Conservation (phyloP, 23 red algal genomes). For the Gracilaria domingensis region DNA sequence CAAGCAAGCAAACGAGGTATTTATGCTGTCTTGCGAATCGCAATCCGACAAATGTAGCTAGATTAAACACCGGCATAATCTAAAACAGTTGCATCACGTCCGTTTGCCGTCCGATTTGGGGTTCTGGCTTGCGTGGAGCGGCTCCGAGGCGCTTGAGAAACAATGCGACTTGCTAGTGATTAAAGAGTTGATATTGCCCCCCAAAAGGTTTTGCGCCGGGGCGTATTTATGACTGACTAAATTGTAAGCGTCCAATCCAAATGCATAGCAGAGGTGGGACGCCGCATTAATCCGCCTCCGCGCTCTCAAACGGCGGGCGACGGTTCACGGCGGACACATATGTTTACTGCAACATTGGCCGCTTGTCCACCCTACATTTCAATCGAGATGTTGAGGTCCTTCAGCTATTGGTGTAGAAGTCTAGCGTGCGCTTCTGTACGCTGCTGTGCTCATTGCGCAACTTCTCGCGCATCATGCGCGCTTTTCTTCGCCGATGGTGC, state of each 20-base stretch:
- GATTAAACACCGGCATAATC: too few species aligned
- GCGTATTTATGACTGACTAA: too few species aligned
- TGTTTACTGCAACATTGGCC: neutral
- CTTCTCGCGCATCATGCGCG: neutral
- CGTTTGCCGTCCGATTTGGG: too few species aligned
- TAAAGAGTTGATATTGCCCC: too few species aligned
- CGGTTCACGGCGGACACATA: neutral
- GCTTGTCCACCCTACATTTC: neutral
- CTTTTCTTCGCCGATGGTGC: conserved; percentile 15
- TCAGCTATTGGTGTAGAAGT: conserved; percentile 7
- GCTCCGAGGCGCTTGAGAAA: too few species aligned
- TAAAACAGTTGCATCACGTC: too few species aligned
- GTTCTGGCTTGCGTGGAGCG: too few species aligned
- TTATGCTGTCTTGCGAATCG: too few species aligned
- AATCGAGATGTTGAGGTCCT: conserved; percentile 7
- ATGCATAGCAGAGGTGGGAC: conserved; percentile 8
- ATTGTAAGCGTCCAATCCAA: conserved; percentile 13
- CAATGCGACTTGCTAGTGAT: too few species aligned
- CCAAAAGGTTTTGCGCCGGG: too few species aligned
- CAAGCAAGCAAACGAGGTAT: too few species aligned
- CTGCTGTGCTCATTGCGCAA: neutral
- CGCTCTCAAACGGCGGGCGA: neutral
- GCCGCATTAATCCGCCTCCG: conserved; percentile 9
- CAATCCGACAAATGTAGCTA: too few species aligned
- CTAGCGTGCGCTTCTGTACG: conserved; percentile 23